Percentiles rank a stretch among this genome's conserved stretches.
These are phyloP conservation scores for Trichoderma lentiforme DNA, from an alignment of 2,329 filamentous ascomycete genomes.

Conservation along the genomic window DNA sequence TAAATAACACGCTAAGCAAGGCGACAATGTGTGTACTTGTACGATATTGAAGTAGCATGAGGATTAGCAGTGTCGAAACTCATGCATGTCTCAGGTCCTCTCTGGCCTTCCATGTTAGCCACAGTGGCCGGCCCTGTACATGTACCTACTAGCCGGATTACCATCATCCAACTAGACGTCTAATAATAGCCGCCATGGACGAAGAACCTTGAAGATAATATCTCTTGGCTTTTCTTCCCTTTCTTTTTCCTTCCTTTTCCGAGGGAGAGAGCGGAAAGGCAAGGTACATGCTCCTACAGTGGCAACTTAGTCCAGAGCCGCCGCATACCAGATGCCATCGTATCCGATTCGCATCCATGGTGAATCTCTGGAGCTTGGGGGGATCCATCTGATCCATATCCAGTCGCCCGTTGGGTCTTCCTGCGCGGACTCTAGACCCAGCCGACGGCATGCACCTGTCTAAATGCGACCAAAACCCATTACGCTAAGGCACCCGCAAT, in stretches of 20 bases:
- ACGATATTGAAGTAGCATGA: not conserved
- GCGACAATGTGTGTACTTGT: not conserved
- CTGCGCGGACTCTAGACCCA: not conserved
- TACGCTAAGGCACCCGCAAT: not conserved
- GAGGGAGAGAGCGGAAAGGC: not conserved
- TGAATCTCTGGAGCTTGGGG: not conserved
- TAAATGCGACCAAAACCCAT: conserved; percentile 9
- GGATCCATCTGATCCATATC: not conserved
- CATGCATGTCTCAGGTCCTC: not conserved
- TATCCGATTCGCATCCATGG: not conserved
- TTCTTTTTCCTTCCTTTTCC: not conserved
- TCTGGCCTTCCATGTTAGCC: not conserved
- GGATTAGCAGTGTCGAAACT: not conserved
- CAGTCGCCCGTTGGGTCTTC: not conserved
- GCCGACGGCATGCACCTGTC: conserved; percentile 11
- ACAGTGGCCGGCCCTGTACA: not conserved
- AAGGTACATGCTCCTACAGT: not conserved
- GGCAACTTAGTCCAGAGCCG: not conserved
- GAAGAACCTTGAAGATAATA: not conserved
- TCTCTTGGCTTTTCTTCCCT: not conserved
- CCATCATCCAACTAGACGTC: not conserved
- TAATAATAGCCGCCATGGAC: not conserved
- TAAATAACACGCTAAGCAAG: not conserved
- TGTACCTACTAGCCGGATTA: too few relatives aligned
- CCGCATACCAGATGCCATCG: not conserved